A percentile compares a stretch with the other conserved stretches of the same genome.
Evolutionary conservation across 192 early-diverging fungal genomes (phyloP).

Genomic region (Coemansia sp.): DNA sequence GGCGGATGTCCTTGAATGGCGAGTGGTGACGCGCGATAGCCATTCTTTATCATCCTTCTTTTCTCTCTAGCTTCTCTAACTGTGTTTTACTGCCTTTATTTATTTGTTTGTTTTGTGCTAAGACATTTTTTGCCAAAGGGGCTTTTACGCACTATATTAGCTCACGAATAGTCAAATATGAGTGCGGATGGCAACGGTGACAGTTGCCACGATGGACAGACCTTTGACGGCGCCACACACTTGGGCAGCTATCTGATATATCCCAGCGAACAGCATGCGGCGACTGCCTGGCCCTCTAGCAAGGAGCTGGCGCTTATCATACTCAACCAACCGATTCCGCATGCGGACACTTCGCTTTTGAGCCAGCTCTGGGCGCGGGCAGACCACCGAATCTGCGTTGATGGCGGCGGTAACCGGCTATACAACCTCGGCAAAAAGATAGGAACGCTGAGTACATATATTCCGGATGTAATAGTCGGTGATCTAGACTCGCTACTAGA

Average conservation of each 20-base stretch:
- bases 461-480: slow-evolving; percentile 79
- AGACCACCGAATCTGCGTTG: slow-evolving; percentile 70
- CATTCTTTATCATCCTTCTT: neutral
- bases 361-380: slow-evolving; percentile 47
- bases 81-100: neutral
- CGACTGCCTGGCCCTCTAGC: slow-evolving; percentile 15
- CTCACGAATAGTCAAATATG: neutral
- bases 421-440: slow-evolving; percentile 64
- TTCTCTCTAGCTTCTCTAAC: slow-evolving; percentile 2
- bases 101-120: neutral
- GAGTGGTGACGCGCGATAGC: slow-evolving; percentile 30
- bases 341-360: slow-evolving; percentile 31
- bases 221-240: slow-evolving; percentile 8
- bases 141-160: neutral
- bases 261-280: slow-evolving; percentile 8
- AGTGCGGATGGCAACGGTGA: neutral
- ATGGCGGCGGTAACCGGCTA: slow-evolving; percentile 90
- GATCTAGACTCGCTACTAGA: slow-evolving; percentile 82
- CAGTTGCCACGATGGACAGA: neutral
- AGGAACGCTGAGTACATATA: slow-evolving; percentile 16
- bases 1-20: slow-evolving; percentile 40
- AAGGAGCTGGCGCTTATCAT: slow-evolving; percentile 63
- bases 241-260: slow-evolving; percentile 35
- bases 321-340: slow-evolving; percentile 73
- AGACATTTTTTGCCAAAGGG: neutral